Percentiles rank a stretch among this genome's conserved stretches.
Evolutionary conservation across 176 grass and related monocot species (phyloP).

Genomic region (Bonia amplexicaulis): DNA sequence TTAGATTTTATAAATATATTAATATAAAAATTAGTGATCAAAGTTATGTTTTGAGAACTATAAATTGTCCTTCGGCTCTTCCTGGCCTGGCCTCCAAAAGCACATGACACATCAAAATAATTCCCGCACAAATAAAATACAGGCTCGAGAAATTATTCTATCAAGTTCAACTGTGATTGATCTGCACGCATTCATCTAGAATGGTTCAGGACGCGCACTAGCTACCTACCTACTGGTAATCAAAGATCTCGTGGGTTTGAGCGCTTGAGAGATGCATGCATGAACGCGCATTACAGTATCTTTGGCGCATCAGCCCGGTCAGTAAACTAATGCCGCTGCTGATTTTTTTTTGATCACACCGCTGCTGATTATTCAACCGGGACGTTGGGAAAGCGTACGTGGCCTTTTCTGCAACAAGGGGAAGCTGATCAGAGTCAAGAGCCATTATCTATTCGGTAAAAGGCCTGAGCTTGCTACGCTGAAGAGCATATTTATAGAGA

Average conservation of each 20-base stretch:
- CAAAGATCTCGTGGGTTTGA: constrained; percentile 34
- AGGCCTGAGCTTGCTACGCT: constrained; percentile 1
- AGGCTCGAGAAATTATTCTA: background rate
- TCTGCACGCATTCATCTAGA: background rate
- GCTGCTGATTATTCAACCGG: background rate
- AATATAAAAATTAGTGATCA: too few species aligned
- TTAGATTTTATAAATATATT: too few species aligned
- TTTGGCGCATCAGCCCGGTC: background rate
- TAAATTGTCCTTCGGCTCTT: background rate
- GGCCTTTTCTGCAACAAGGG: constrained; percentile 33
- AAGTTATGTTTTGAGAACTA: too few species aligned
- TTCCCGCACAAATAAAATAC: background rate
- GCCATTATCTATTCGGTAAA: constrained; percentile 13
- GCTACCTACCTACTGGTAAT: constrained; percentile 16
- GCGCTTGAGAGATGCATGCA: background rate
- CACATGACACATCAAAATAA: background rate
- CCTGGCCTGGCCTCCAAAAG: background rate
- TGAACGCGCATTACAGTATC: background rate
- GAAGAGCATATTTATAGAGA: background rate
- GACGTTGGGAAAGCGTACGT: constrained; percentile 8
- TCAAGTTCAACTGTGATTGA: background rate
- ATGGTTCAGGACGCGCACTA: background rate
- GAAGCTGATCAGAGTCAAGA: constrained; percentile 13
- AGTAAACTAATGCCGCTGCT: constrained; percentile 7
- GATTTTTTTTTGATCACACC: background rate